Evolutionary conservation across 176 grass and related monocot genomes (phyloP).

Genomic region (Bolboschoenus planiculmis): DNA sequence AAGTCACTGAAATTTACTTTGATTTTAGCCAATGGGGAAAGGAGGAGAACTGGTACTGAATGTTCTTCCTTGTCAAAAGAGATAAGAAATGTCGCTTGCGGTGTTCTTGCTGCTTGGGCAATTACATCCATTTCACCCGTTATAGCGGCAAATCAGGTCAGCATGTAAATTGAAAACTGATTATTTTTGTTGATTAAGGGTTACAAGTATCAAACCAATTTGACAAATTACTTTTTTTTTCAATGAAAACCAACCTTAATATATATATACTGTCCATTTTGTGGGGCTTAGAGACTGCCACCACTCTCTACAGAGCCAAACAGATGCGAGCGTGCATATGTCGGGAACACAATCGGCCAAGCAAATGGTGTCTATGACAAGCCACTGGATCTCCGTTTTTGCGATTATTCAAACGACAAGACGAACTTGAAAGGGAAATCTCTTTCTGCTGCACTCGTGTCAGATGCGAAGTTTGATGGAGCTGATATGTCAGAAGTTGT

Average conservation of each 20-base stretch:
- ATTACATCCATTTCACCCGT: slow-evolving; percentile 55
- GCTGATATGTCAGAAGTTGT: slow-evolving; percentile 87
- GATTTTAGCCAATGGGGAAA: slow-evolving; percentile 1
- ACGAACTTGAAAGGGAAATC: slow-evolving; percentile 81
- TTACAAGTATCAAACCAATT: neutral
- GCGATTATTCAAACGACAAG: slow-evolving; percentile 73
- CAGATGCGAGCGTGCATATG: slow-evolving; percentile 75
- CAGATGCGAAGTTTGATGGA: slow-evolving; percentile 75
- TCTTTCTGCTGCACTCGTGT: slow-evolving; percentile 73
- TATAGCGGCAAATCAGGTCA: slow-evolving; percentile 67
- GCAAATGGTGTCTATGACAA: slow-evolving; percentile 98
- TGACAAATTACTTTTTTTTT: neutral
- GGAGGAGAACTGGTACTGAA: neutral
- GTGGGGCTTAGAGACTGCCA: slow-evolving; percentile 65
- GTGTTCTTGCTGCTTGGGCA: slow-evolving; percentile 66
- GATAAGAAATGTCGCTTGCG: slow-evolving; percentile 62
- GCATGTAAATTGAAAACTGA: neutral
- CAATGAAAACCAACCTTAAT: neutral
- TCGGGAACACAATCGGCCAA: slow-evolving; percentile 93
- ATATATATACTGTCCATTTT: neutral
- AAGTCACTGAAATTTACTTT: neutral
- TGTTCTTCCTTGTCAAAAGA: slow-evolving; percentile 21
- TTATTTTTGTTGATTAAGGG: neutral
- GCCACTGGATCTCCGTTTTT: slow-evolving; percentile 79
- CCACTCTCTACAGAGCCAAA: slow-evolving; percentile 82